These are phyloP conservation scores for Petrea volubilis DNA, from an alignment of 257 asterid species.

Conservation along the genomic window DNA sequence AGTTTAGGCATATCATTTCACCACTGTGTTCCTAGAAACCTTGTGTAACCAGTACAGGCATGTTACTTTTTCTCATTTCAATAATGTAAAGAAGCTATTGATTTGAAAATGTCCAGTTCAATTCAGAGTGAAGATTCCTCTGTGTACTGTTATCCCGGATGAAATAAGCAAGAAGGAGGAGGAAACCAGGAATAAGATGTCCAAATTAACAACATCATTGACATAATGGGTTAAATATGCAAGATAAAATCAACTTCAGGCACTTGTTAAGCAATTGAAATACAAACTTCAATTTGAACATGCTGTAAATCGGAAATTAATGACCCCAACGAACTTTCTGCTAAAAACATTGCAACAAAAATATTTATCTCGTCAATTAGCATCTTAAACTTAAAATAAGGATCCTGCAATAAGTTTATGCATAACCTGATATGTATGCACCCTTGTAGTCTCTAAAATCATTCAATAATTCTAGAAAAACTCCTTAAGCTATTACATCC, in stretches of 20 bases:
- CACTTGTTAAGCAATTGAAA: too few relatives aligned
- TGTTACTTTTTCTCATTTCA: background rate
- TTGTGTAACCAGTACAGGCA: background rate
- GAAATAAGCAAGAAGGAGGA: background rate
- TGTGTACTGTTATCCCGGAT: background rate
- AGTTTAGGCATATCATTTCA: background rate
- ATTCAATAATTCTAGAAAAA: background rate
- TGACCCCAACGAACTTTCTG: background rate
- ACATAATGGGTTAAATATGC: too few relatives aligned
- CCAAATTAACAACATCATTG: background rate
- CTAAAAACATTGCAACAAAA: background rate
- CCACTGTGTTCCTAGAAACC: constrained; percentile 1
- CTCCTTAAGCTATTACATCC: background rate
- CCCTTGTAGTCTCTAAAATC: background rate
- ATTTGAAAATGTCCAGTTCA: constrained; percentile 7
- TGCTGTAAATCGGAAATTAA: background rate
- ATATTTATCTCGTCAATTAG: background rate
- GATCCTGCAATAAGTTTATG: background rate
- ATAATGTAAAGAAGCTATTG: constrained; percentile 1
- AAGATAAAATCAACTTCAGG: too few relatives aligned
- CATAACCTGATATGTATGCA: background rate
- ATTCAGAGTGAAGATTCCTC: constrained; percentile 20
- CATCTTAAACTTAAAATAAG: background rate
- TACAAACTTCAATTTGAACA: too few relatives aligned
- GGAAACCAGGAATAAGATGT: background rate